Evolutionary conservation across 1,284 basidiomycete species (phyloP), one percentile per base, ranked within the genome.

Genomic region (Boletellus deceptivus): DNA sequence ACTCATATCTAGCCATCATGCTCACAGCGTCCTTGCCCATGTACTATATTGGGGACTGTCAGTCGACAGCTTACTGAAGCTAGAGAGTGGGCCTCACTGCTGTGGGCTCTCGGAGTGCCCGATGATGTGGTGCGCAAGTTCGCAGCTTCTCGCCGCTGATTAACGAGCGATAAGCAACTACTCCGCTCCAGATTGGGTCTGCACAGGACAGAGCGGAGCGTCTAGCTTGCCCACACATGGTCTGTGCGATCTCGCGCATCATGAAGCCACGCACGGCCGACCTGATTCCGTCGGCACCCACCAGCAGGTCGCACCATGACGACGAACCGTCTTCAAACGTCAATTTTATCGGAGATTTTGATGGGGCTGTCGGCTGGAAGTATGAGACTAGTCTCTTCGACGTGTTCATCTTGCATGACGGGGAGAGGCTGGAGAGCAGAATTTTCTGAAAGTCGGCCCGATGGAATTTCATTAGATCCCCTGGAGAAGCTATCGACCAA

Each of bases 201-300:
- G 29, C 29, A 31, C 29, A 31, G 13, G 29, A 31, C 24, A 63
- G 45, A 13, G 58, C 57, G 35, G 18, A 52, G 4, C 35, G 16
- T 11, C 59, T 56, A 43, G 52, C 54, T 22, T 39, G 39, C 38
- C 56, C 53, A 6, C 52, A 46, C 44, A 60, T 37, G 25, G 20
- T 41, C 37, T 37, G 43, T 3, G 68, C 59, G 20, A 65, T 58
- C 31, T 72, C 68, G 1, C 57, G 55, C 43, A 75, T 65, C 62
- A 81, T 67, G n/a, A 62, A 58, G 38, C 58, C 58, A 36, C 80
- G 73, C 10, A 80, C 73, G 11, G 63, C 64, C 0, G 79, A 82
- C 57, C 77, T 80, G 50, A 82, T 31, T 31, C 29, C 29, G 29
- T 31, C 29, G 29, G 29, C 29, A 10, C 29, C 29, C 10, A 31